Conservation (phyloP, 495 filamentous ascomycete species). For the Aspergillus coremiiformis region DNA sequence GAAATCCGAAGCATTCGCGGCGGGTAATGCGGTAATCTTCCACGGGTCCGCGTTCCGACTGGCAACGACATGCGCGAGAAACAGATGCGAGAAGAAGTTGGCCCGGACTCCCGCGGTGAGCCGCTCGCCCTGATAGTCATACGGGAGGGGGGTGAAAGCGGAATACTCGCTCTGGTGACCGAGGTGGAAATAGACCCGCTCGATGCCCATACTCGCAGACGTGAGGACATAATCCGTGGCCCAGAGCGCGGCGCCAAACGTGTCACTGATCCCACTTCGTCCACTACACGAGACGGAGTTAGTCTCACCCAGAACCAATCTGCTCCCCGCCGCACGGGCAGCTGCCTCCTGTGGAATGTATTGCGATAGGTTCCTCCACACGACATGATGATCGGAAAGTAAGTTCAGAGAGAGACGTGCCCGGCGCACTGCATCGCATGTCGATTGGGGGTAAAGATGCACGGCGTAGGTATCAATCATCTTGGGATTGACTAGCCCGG, state of each 20-base stretch:
- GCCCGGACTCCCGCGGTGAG: conserved; percentile 1
- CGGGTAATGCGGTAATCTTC: background rate
- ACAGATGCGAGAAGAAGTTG: conserved; percentile 3
- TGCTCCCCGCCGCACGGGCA: conserved; percentile 18
- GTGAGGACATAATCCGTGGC: conserved; percentile 28
- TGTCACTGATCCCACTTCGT: conserved; percentile 25
- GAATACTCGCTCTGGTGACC: conserved; percentile 14
- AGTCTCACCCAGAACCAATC: conserved; percentile 33
- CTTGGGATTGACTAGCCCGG: background rate
- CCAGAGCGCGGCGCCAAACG: conserved; percentile 33
- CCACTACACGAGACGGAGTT: conserved; percentile 30
- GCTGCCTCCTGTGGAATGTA: conserved; percentile 19
- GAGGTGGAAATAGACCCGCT: conserved; percentile 30
- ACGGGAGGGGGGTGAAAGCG: conserved; percentile 1
- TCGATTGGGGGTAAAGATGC: conserved; percentile 10
- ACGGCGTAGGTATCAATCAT: conserved; percentile 2
- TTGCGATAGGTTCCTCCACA: conserved; percentile 19
- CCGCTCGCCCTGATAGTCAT: background rate
- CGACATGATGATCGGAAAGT: conserved; percentile 1
- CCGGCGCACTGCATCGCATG: conserved; percentile 1
- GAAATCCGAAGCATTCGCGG: background rate
- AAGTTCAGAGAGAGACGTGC: conserved; percentile 1
- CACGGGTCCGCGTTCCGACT: no score
- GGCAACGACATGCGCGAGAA: conserved; percentile 2
- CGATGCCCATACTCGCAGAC: conserved; percentile 24